These are phyloP conservation scores for Psilocybe cubensis DNA, from an alignment of 768 basidiomycete species.

Conservation along the genomic window DNA sequence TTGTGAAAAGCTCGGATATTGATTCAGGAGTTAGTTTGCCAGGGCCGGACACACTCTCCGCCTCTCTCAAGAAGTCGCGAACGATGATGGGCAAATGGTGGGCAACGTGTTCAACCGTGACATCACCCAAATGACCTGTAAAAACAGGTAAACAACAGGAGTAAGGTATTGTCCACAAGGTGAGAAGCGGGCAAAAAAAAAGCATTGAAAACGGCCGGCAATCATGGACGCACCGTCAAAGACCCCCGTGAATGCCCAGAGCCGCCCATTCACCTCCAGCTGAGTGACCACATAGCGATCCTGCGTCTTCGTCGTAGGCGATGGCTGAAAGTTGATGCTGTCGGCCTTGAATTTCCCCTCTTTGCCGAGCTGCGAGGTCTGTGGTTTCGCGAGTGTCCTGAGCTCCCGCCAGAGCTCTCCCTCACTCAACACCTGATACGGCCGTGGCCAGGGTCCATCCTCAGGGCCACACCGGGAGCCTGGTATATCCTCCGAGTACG, in stretches of 20 bases:
- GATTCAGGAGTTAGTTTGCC: constrained; percentile 46
- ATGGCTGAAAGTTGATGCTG: constrained; percentile 71
- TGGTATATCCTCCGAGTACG: constrained; percentile 63
- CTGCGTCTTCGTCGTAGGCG: constrained; percentile 54
- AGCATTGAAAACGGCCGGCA: neutral
- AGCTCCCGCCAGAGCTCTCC: constrained; percentile 59
- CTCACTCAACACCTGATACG: constrained; percentile 54
- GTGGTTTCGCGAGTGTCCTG: constrained; percentile 52
- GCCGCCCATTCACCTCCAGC: constrained; percentile 55
- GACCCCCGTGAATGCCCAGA: constrained; percentile 70
- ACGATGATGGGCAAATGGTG: constrained; percentile 71
- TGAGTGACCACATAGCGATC: constrained; percentile 66
- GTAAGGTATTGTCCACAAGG: constrained; percentile 8
- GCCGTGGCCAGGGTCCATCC: constrained; percentile 67
- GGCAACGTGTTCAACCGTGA: constrained; percentile 70
- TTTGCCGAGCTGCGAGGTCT: constrained; percentile 40
- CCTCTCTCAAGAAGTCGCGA: constrained; percentile 56
- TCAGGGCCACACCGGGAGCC: constrained; percentile 65
- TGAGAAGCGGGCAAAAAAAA: neutral
- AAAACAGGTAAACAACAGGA: constrained; percentile 12
- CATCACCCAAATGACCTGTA: constrained; percentile 71
- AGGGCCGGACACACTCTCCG: constrained; percentile 40
- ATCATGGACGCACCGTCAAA: constrained; percentile 60
- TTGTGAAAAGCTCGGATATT: constrained; percentile 59
- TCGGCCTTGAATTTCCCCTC: constrained; percentile 45